phyloP scores from a whole-genome alignment of 2,329 filamentous ascomycete species.

The Claviceps sp. region DNA sequence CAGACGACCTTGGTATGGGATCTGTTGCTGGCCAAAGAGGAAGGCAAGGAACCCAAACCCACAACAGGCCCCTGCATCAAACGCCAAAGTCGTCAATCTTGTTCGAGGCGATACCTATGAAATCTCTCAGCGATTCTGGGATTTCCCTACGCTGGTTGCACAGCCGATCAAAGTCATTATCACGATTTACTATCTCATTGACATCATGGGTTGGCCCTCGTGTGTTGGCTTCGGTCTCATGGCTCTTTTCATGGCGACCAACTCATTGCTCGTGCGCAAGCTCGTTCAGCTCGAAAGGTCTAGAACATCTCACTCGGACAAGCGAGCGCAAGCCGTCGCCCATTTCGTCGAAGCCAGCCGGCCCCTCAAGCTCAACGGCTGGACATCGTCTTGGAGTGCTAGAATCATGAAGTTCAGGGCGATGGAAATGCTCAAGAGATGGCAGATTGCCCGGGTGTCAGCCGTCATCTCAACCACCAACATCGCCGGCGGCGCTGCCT shows the following conservation, averaged over 20 bases:
- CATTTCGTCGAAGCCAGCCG: conserved; percentile 81
- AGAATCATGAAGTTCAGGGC: conserved; percentile 23
- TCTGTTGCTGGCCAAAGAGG: conserved; percentile 11
- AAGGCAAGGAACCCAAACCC: background rate
- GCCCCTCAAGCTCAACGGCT: conserved; percentile 36
- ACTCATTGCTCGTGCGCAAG: conserved; percentile 50
- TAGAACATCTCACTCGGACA: conserved; percentile 62
- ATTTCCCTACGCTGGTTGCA: conserved; percentile 61
- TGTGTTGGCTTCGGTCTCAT: conserved; percentile 60
- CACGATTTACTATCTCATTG: conserved; percentile 49
- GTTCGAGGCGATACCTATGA: conserved; percentile 75
- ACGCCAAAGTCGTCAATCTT: conserved; percentile 82
- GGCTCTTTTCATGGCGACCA: conserved; percentile 53
- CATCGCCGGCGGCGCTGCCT: conserved; percentile 55
- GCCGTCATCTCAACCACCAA: conserved; percentile 54
- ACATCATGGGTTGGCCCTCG: conserved; percentile 68
- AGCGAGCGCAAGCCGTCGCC: conserved; percentile 64
- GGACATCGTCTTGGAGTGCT: conserved; percentile 23
- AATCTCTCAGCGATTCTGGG: conserved; percentile 76
- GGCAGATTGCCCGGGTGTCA: conserved; percentile 21
- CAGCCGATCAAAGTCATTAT: conserved; percentile 67
- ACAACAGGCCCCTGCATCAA: conserved; percentile 50
- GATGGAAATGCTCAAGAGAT: conserved; percentile 23
- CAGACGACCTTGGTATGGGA: conserved; percentile 8
- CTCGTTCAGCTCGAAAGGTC: conserved; percentile 56